A percentile compares a stretch with the other conserved stretches of the same genome.
phyloP scores from a whole-genome alignment of 1,139 yeast genomes.

The Zygosaccharomyces sapae region DNA sequence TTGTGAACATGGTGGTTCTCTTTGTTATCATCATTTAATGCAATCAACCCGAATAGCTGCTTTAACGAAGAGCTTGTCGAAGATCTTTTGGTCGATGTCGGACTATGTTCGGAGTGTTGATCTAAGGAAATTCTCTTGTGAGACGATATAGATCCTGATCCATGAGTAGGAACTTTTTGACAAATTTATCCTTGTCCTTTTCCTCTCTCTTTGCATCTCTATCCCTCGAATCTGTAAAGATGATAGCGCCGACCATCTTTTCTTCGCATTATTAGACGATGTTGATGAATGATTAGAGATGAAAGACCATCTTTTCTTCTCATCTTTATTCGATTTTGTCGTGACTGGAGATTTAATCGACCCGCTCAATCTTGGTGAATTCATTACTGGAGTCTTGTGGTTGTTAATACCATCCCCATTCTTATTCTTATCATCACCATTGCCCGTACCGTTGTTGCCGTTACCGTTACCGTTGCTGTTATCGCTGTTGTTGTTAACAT shows the following conservation, averaged over 20 bases:
- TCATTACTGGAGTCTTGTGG: not conserved
- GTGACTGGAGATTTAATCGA: constrained; percentile 4
- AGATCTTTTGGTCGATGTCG: constrained; percentile 25
- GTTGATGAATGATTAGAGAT: constrained; percentile 29
- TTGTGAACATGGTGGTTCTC: constrained; percentile 13
- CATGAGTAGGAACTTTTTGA: constrained; percentile 19
- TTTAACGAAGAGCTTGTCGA: constrained; percentile 34
- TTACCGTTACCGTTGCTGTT: too few species aligned
- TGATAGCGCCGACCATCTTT: constrained; percentile 34
- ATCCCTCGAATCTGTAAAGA: constrained; percentile 18
- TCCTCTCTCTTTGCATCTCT: constrained; percentile 16
- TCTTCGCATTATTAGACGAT: constrained; percentile 21
- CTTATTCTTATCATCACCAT: not conserved
- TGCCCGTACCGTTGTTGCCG: not conserved
- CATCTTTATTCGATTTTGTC: constrained; percentile 13
- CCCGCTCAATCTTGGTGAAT: constrained; percentile 4
- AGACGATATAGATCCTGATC: constrained; percentile 18
- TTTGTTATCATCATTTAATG: constrained; percentile 24
- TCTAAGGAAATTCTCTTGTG: constrained; percentile 22
- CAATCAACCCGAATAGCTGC: constrained; percentile 30
- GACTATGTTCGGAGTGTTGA: constrained; percentile 14
- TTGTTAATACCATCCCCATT: too few species aligned
- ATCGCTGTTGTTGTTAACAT: not conserved
- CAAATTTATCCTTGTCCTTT: constrained; percentile 15
- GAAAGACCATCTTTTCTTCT: constrained; percentile 34